A percentile compares a stretch with the other conserved stretches of the same genome.
Conservation (phyloP, 495 filamentous ascomycete genomes). For the Penicillium alfredii region DNA sequence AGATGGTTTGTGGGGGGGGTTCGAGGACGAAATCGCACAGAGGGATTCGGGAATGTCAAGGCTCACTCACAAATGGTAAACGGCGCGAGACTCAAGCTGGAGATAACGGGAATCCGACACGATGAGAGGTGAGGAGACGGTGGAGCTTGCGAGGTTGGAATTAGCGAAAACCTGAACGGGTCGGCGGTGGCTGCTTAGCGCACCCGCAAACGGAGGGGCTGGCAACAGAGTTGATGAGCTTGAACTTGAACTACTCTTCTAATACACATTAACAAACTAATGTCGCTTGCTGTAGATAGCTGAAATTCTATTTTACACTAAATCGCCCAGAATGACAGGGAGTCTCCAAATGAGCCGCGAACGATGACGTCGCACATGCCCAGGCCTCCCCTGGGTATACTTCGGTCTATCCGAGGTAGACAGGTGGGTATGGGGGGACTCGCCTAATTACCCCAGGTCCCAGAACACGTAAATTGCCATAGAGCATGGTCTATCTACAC, state of each 20-base stretch:
- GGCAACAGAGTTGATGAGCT: no score
- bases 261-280: no score
- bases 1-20: conserved; percentile 24
- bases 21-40: conserved; percentile 16
- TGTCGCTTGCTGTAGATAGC: no score
- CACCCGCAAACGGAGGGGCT: no score
- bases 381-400: no score
- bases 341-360: background rate
- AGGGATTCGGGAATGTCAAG: conserved; percentile 4
- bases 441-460: no score
- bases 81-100: conserved; percentile 5
- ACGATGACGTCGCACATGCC: conserved; percentile 32
- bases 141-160: conserved; percentile 2
- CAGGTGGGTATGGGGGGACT: no score
- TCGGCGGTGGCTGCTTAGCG: conserved; percentile 13
- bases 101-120: no score
- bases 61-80: conserved; percentile 18
- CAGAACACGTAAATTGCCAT: no score
- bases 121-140: background rate
- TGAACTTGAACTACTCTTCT: no score
- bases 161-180: conserved; percentile 24
- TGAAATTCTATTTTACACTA: no score
- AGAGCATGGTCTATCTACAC: conserved; percentile 15
- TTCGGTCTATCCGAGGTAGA: no score
- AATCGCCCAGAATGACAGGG: background rate